Evolutionary conservation across 1,284 basidiomycete species (phyloP).

Genomic region (Sphagnurus paluster): DNA sequence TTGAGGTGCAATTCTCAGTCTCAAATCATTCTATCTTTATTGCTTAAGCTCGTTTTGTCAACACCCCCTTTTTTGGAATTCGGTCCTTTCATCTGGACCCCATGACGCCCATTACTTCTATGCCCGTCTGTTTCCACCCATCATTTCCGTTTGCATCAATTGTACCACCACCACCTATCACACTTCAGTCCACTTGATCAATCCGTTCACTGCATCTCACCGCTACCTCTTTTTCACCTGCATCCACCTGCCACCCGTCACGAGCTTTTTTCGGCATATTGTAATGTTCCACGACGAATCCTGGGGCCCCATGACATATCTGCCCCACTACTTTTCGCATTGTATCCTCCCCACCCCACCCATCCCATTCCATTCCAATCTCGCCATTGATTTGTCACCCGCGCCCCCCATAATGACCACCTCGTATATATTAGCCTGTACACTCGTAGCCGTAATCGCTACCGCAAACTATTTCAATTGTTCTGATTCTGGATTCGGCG

Average conservation of each 20-base stretch:
- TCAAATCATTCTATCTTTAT: constrained; percentile 4
- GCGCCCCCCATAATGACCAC: not conserved
- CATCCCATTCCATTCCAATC: too few relatives aligned
- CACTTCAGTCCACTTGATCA: not conserved
- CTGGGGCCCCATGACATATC: not conserved
- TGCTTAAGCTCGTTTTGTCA: not conserved
- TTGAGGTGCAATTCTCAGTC: constrained; percentile 3
- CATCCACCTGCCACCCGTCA: not conserved
- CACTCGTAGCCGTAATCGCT: not conserved
- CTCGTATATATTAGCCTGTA: not conserved
- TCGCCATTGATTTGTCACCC: not conserved
- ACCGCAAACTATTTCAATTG: constrained; percentile 3
- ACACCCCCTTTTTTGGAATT: not conserved
- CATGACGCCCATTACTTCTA: not conserved
- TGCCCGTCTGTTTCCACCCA: not conserved
- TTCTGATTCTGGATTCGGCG: too few relatives aligned
- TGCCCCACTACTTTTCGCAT: not conserved
- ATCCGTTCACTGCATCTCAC: not conserved
- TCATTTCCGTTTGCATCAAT: not conserved
- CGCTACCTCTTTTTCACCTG: not conserved
- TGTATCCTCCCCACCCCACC: too few relatives aligned
- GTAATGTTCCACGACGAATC: not conserved
- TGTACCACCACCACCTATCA: not conserved
- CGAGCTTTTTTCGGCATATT: not conserved
- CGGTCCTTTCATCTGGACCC: too few relatives aligned